Conservation (phyloP, 192 early-diverging fungal genomes). For the Backusella parvicylindrica region DNA sequence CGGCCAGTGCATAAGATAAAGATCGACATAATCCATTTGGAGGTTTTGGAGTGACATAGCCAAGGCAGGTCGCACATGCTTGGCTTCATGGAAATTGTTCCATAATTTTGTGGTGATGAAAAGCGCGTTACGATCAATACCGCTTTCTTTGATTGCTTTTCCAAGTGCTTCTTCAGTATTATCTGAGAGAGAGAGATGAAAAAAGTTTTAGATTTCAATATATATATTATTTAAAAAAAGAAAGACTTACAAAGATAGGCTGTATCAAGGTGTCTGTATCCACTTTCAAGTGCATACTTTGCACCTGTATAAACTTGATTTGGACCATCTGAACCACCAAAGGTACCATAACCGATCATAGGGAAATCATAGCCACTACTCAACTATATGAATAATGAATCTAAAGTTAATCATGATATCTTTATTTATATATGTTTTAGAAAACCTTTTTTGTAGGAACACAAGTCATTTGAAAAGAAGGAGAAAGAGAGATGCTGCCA, state of each 20-base stretch:
- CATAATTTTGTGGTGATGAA: conserved; percentile 62
- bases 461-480: neutral
- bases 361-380: conserved; percentile 27
- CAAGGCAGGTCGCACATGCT: conserved; percentile 59
- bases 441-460: conserved; percentile 9
- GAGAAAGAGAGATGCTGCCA: neutral
- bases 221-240: neutral
- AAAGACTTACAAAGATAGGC: conserved; percentile 28
- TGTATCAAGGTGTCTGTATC: conserved; percentile 66
- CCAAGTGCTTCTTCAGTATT: conserved; percentile 70
- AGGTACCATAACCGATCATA: conserved; percentile 22
- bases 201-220: neutral
- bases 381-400: neutral
- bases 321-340: conserved; percentile 20
- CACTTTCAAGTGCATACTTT: conserved; percentile 34
- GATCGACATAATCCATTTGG: conserved; percentile 71
- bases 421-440: neutral
- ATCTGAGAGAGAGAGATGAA: conserved; percentile 26
- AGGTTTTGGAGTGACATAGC: conserved; percentile 66
- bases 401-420: neutral
- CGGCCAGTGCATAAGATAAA: conserved; percentile 89
- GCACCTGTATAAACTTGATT: conserved; percentile 16
- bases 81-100: conserved; percentile 49
- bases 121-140: conserved; percentile 56
- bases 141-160: conserved; percentile 47